phyloP scores from a whole-genome alignment of 2,329 filamentous ascomycete species.

The Zymoseptoria ardabiliae region DNA sequence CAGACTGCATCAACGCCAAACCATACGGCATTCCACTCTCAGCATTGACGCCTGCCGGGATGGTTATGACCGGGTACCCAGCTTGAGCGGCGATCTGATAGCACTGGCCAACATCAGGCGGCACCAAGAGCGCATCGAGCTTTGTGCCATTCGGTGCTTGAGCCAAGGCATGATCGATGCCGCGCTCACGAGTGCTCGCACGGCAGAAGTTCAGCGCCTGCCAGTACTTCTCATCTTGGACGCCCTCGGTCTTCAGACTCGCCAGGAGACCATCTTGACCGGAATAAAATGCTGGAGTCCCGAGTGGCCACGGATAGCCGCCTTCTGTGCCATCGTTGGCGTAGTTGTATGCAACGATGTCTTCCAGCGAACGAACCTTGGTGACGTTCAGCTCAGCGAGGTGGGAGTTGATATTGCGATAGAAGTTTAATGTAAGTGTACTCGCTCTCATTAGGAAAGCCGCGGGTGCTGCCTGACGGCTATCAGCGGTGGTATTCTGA shows the following conservation, averaged over 20 bases:
- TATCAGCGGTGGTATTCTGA: conserved; percentile 42
- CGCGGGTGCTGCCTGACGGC: conserved; percentile 46
- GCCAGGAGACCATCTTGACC: conserved; percentile 67
- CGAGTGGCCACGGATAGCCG: conserved; percentile 45
- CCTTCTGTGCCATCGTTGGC: conserved; percentile 61
- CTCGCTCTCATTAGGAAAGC: conserved; percentile 64
- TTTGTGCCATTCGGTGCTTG: conserved; percentile 34
- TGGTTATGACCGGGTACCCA: conserved; percentile 64
- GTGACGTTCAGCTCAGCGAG: conserved; percentile 57
- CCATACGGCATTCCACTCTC: conserved; percentile 41
- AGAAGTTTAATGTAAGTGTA: conserved; percentile 68
- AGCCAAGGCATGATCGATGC: conserved; percentile 60
- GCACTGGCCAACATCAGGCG: conserved; percentile 59
- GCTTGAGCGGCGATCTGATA: conserved; percentile 67
- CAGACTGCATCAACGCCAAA: conserved; percentile 32
- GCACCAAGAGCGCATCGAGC: conserved; percentile 60
- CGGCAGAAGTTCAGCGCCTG: conserved; percentile 58
- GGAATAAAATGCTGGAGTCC: conserved; percentile 57
- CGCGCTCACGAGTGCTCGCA: conserved; percentile 52
- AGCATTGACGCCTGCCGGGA: conserved; percentile 54
- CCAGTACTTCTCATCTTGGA: conserved; percentile 58
- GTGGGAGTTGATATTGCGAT: conserved; percentile 58
- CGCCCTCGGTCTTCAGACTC: conserved; percentile 53
- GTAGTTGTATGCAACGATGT: conserved; percentile 55
- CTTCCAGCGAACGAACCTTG: conserved; percentile 51